These are phyloP conservation scores for Fagus sylvatica DNA, from an alignment of 306 rosid genomes.

Conservation along the genomic window DNA sequence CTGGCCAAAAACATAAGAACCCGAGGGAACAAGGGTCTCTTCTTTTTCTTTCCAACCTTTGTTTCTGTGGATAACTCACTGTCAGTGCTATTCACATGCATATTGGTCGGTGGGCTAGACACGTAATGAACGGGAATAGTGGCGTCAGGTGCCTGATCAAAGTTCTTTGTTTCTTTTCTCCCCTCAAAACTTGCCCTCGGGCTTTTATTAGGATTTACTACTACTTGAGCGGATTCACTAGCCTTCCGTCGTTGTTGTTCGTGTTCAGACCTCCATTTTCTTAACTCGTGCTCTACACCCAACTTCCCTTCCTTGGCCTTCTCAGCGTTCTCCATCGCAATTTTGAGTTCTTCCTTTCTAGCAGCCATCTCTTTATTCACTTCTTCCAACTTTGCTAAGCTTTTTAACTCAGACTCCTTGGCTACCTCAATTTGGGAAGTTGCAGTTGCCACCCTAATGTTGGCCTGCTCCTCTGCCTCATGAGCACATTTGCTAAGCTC, in stretches of 20 bases:
- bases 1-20: constrained; percentile 84
- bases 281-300: constrained; percentile 90
- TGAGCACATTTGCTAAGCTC: constrained; percentile 93
- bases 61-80: constrained; percentile 55
- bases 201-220: constrained; percentile 48
- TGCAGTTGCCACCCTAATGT: constrained; percentile 71
- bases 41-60: constrained; percentile 70
- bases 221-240: constrained; percentile 57
- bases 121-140: constrained; percentile 28
- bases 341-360: constrained; percentile 69
- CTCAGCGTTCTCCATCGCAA: constrained; percentile 92
- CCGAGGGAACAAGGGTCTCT: constrained; percentile 74
- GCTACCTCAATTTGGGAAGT: constrained; percentile 73
- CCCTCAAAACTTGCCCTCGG: constrained; percentile 74
- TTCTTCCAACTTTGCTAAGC: constrained; percentile 78
- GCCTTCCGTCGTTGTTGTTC: constrained; percentile 78
- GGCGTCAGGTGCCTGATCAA: constrained; percentile 30
- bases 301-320: constrained; percentile 96
- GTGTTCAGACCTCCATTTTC: constrained; percentile 93
- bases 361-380: constrained; percentile 70
- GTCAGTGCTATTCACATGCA: constrained; percentile 30
- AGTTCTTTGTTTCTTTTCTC: constrained; percentile 42
- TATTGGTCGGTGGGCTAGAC: constrained; percentile 53
- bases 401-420: constrained; percentile 75
- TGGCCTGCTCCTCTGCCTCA: constrained; percentile 92